Evolutionary conservation across 2,329 filamentous ascomycete genomes (phyloP).

Genomic region (Fusarium anguioides): DNA sequence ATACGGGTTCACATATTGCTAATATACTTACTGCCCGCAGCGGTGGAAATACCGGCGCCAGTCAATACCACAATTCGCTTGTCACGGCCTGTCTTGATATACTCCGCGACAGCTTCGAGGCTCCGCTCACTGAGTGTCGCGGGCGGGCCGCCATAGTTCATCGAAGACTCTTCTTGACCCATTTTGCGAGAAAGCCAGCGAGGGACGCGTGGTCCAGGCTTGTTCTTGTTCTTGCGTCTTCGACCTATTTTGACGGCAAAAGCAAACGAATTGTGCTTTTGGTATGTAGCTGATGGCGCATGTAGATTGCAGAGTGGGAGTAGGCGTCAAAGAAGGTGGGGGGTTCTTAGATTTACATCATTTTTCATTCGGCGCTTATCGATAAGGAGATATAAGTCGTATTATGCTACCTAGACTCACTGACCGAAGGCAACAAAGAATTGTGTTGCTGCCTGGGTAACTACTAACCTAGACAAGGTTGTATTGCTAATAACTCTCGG

Average conservation of each 20-base stretch:
- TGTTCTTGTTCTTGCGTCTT: constrained; percentile 51
- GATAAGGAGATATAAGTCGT: constrained; percentile 38
- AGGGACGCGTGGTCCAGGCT: constrained; percentile 49
- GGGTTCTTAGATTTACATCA: constrained; percentile 41
- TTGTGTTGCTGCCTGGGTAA: background rate
- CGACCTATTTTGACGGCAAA: constrained; percentile 54
- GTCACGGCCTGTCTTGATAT: constrained; percentile 76
- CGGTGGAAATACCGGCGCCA: constrained; percentile 88
- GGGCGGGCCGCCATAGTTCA: constrained; percentile 73
- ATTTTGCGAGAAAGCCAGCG: constrained; percentile 66
- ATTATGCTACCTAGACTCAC: background rate
- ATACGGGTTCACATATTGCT: background rate
- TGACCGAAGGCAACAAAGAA: constrained; percentile 18
- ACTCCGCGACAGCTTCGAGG: constrained; percentile 79
- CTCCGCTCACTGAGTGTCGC: constrained; percentile 74
- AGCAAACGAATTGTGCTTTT: constrained; percentile 3
- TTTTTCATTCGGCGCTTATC: constrained; percentile 35
- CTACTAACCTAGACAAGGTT: background rate
- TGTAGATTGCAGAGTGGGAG: constrained; percentile 19
- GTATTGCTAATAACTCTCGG: background rate
- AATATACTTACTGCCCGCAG: constrained; percentile 65
- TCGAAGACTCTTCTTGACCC: constrained; percentile 84
- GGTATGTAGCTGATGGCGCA: constrained; percentile 17
- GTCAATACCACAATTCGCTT: constrained; percentile 87
- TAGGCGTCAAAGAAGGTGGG: constrained; percentile 28